phyloP scores from a whole-genome alignment of 2,329 filamentous ascomycete genomes.

The Diaporthe citri region DNA sequence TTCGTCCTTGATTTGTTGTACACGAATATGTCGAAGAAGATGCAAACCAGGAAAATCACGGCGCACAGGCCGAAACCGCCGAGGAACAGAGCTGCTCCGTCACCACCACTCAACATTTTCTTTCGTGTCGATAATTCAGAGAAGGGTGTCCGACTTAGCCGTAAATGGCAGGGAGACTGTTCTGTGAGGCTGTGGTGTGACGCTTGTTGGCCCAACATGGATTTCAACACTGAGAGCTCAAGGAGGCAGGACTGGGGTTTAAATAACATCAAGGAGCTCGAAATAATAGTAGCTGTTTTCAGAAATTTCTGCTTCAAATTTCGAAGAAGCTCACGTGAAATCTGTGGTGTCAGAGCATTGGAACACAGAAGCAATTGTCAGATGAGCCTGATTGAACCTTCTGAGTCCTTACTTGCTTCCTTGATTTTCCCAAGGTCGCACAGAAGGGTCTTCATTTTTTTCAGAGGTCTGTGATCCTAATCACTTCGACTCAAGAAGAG shows the following conservation, averaged over 20 bases:
- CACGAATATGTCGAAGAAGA: conserved; percentile 10
- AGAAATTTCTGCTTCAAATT: not conserved
- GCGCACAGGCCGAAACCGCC: conserved; percentile 30
- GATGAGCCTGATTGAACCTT: not conserved
- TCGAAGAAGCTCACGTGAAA: not conserved
- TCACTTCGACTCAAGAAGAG: not conserved
- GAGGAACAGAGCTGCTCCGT: conserved; percentile 28
- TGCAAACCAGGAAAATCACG: not conserved
- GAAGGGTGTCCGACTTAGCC: no score
- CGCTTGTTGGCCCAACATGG: not conserved
- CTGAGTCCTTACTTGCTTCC: not conserved
- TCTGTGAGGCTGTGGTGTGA: not conserved
- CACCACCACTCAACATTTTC: conserved; percentile 18
- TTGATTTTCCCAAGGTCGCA: not conserved
- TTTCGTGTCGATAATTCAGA: no score
- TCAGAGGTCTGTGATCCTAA: not conserved
- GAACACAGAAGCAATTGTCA: not conserved
- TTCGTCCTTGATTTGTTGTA: conserved; percentile 14
- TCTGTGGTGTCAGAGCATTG: not conserved
- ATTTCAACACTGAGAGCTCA: not conserved
- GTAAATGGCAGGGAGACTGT: not conserved
- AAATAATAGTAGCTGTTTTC: not conserved
- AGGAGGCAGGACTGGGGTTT: not conserved
- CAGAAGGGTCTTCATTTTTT: no score
- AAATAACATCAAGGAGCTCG: not conserved